Conservation (phyloP, 2,329 filamentous ascomycete genomes). For the Neofusicoccum cordaticola region DNA sequence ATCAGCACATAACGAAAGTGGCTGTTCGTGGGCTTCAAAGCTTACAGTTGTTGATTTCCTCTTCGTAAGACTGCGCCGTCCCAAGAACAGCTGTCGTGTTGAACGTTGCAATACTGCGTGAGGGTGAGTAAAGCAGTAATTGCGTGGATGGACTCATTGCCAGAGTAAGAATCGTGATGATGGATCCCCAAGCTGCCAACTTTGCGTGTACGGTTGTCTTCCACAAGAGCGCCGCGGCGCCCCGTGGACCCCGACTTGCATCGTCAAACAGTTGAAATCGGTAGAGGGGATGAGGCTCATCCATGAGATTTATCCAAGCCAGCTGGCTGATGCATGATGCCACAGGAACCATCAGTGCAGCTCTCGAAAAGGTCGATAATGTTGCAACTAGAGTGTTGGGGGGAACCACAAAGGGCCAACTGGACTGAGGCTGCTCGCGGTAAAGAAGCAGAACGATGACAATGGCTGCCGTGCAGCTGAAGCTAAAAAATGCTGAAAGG, state of each 20-base stretch:
- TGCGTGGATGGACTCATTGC: slow-evolving; percentile 17
- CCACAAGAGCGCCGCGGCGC: not conserved
- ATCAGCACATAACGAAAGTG: too few species aligned
- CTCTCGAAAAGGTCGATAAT: slow-evolving; percentile 31
- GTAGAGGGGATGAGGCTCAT: slow-evolving; percentile 18
- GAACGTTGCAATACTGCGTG: not conserved
- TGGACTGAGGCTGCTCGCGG: not conserved
- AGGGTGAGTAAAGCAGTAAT: slow-evolving; percentile 14
- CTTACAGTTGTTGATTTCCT: too few species aligned
- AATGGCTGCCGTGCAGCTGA: not conserved
- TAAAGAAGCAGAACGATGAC: not conserved
- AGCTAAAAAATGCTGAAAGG: not conserved
- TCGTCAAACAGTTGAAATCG: slow-evolving; percentile 30
- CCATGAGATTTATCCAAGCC: slow-evolving; percentile 34
- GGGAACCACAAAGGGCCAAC: slow-evolving; percentile 19
- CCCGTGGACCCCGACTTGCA: slow-evolving; percentile 24
- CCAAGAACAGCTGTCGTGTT: not conserved
- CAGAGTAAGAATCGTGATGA: slow-evolving; percentile 9
- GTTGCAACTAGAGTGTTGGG: slow-evolving; percentile 34
- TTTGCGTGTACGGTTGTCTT: not conserved
- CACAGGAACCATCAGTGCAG: slow-evolving; percentile 30
- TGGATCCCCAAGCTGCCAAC: not conserved
- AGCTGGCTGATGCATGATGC: slow-evolving; percentile 35
- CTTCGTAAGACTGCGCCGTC: not conserved
- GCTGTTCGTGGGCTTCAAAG: too few species aligned